These are phyloP conservation scores for Ceriops decandra DNA, from an alignment of 345 rosid species.

Conservation along the genomic window DNA sequence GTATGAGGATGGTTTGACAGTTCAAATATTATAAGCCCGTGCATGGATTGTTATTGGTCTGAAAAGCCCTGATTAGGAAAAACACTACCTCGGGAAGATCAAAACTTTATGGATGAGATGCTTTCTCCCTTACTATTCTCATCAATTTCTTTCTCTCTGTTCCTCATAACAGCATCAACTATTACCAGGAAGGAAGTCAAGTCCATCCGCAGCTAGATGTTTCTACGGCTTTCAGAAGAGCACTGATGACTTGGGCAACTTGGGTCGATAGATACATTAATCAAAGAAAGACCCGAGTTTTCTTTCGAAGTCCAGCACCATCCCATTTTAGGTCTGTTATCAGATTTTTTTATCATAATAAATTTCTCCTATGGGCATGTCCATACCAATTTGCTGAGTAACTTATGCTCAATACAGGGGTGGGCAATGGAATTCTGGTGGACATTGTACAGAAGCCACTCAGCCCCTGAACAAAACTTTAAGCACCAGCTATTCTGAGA, in stretches of 20 bases:
- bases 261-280: constrained; percentile 77
- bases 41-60: too few species aligned
- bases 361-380: neutral
- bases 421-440: constrained; percentile 90
- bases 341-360: neutral
- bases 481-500: constrained; percentile 34
- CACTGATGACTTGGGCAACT: constrained; percentile 76
- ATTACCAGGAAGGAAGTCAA: constrained; percentile 78
- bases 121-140: too few species aligned
- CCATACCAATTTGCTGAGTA: neutral
- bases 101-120: too few species aligned
- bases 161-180: constrained; percentile 54
- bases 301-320: constrained; percentile 78
- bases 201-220: constrained; percentile 74
- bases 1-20: neutral
- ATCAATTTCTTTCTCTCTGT: too few species aligned
- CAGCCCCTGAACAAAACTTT: constrained; percentile 45
- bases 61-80: too few species aligned
- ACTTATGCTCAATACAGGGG: constrained; percentile 41
- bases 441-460: constrained; percentile 68
- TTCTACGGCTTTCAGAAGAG: constrained; percentile 65
- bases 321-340: constrained; percentile 80
- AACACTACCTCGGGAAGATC: too few species aligned
- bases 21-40: neutral
- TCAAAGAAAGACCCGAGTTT: constrained; percentile 63